A percentile compares a stretch with the other conserved stretches of the same genome.
Conservation (phyloP, 208 protist genomes). For the Lotmaria passim region DNA sequence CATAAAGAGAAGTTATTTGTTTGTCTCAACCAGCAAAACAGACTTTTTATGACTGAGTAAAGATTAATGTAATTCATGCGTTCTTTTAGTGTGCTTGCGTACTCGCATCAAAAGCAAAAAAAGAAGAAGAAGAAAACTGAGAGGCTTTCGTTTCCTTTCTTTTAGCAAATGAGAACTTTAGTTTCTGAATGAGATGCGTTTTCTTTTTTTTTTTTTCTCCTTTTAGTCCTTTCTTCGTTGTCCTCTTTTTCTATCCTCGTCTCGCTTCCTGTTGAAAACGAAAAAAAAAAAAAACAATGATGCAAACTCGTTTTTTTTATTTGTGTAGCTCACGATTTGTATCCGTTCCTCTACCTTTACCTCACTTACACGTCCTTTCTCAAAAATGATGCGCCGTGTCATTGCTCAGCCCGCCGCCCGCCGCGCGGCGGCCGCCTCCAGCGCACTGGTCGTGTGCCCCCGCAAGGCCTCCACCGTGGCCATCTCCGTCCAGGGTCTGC, state of each 20-base stretch:
- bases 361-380: not conserved
- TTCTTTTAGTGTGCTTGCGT: no score
- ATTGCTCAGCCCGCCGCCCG: constrained; percentile 64
- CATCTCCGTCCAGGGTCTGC: constrained; percentile 89
- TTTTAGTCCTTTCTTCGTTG: not conserved
- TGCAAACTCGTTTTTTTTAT: not conserved
- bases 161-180: no score
- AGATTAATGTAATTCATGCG: no score
- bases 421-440: constrained; percentile 44
- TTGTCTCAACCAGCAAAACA: not conserved
- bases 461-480: constrained; percentile 85
- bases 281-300: not conserved
- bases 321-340: not conserved
- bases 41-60: not conserved
- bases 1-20: not conserved
- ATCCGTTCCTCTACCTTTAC: constrained; percentile 4
- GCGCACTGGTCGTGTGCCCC: constrained; percentile 47
- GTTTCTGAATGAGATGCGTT: no score
- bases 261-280: no score
- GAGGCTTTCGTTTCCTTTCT: no score
- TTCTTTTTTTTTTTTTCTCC: not conserved
- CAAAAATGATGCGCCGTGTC: constrained; percentile 88
- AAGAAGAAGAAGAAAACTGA: no score
- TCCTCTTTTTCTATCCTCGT: not conserved
- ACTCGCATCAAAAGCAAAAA: no score